Percentiles rank a stretch among this genome's conserved stretches.
phyloP scores from a whole-genome alignment of 495 filamentous ascomycete species.

The Pyrenula aspistea region DNA sequence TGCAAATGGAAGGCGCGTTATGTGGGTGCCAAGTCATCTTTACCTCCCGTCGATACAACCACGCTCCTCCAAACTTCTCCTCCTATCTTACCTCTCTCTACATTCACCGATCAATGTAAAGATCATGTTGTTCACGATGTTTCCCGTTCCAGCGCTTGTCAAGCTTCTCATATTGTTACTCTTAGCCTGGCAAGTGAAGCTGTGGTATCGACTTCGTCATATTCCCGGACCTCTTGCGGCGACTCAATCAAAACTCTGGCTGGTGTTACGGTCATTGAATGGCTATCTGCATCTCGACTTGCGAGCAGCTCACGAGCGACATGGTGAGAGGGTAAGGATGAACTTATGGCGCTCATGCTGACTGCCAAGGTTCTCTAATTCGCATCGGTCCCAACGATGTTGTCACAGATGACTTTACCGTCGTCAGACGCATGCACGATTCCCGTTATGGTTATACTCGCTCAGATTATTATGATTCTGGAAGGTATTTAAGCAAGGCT shows the following conservation, averaged over 20 bases:
- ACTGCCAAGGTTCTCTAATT: background rate
- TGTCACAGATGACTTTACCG: background rate
- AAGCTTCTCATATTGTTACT: background rate
- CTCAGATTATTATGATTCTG: background rate
- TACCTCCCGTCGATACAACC: too few relatives aligned
- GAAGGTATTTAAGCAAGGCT: too few relatives aligned
- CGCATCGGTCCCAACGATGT: conserved; percentile 1
- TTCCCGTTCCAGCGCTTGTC: background rate
- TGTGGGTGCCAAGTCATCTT: too few relatives aligned
- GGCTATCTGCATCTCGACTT: background rate
- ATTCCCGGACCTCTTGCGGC: background rate
- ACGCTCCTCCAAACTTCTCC: too few relatives aligned
- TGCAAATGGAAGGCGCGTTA: too few relatives aligned
- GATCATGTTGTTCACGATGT: too few relatives aligned
- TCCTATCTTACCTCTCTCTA: too few relatives aligned
- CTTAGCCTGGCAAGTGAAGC: background rate
- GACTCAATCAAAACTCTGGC: background rate
- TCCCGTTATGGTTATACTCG: background rate
- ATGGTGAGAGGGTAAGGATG: background rate
- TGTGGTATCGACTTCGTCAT: background rate
- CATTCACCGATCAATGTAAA: too few relatives aligned
- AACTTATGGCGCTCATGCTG: too few relatives aligned
- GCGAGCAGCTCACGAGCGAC: background rate
- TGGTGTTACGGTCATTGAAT: background rate
- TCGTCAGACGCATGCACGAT: background rate